Conservation (phyloP, 2,329 filamentous ascomycete species). For the Lasiodiplodia sp. region DNA sequence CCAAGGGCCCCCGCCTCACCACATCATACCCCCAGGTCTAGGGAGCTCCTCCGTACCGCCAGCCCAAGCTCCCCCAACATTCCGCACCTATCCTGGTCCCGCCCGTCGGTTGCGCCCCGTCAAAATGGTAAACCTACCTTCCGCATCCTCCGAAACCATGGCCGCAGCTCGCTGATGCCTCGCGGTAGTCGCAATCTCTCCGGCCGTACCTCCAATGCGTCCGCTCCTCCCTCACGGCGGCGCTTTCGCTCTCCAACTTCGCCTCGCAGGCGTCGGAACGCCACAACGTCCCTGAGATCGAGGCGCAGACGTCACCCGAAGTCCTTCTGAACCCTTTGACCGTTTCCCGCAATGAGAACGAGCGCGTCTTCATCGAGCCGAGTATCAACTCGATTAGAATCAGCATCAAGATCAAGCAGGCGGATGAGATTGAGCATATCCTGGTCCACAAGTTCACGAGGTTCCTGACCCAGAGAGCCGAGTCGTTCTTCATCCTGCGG, state of each 20-base stretch:
- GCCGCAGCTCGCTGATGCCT: conserved; percentile 37
- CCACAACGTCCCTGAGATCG: conserved; percentile 97
- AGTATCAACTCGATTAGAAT: conserved; percentile 96
- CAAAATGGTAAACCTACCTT: conserved; percentile 21
- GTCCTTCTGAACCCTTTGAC: conserved; percentile 90
- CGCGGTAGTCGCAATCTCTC: conserved; percentile 84
- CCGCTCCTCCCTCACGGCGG: conserved; percentile 90
- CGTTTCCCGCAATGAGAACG: conserved; percentile 94
- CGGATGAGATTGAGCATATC: conserved; percentile 98
- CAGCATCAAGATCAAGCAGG: conserved; percentile 99
- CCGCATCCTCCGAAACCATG: background rate
- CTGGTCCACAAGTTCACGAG: conserved; percentile 98
- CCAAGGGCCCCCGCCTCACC: conserved; percentile 27
- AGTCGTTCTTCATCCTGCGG: conserved; percentile 95
- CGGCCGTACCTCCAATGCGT: conserved; percentile 97
- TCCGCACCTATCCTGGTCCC: conserved; percentile 9
- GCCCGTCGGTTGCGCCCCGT: conserved; percentile 9
- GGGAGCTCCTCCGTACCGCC: conserved; percentile 25
- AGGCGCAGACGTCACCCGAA: conserved; percentile 91
- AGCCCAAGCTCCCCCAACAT: conserved; percentile 13
- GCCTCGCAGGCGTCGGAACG: conserved; percentile 95
- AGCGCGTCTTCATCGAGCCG: conserved; percentile 94
- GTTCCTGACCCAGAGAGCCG: conserved; percentile 93
- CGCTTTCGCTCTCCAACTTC: conserved; percentile 94
- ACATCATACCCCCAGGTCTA: conserved; percentile 27